Percentiles rank a stretch among this genome's conserved stretches.
phyloP scores from a whole-genome alignment of 805 yeast genomes.

The Kodamaea kakaduensis region DNA sequence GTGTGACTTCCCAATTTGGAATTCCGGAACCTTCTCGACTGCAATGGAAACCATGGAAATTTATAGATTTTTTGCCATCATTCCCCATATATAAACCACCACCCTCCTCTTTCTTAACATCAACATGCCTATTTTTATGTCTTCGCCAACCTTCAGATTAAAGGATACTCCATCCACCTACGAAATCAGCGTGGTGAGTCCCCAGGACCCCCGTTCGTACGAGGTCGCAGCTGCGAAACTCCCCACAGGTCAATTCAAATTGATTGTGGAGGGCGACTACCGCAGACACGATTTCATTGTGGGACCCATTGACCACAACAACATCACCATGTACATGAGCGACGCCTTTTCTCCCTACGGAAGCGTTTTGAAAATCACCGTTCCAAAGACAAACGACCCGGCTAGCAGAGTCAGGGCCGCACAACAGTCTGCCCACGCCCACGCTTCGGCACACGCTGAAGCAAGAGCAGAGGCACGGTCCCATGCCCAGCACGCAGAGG shows the following conservation, averaged over 20 bases:
- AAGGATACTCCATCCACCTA: constrained; percentile 2
- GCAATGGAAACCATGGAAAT: constrained; percentile 1
- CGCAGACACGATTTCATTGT: constrained; percentile 1
- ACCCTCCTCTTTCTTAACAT: neutral
- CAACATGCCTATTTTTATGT: neutral
- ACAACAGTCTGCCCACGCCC: constrained; percentile 1
- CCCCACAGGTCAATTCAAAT: constrained; percentile 1
- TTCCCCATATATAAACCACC: too few relatives aligned
- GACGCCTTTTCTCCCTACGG: constrained; percentile 2
- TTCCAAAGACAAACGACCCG: constrained; percentile 5
- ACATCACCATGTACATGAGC: constrained; percentile 4
- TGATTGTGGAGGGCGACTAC: constrained; percentile 5
- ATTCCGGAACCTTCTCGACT: constrained; percentile 1
- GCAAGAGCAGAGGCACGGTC: too few relatives aligned
- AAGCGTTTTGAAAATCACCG: constrained; percentile 2
- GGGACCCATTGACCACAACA: constrained; percentile 1
- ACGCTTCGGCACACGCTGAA: neutral
- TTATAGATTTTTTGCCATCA: too few relatives aligned
- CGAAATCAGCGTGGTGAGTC: constrained; percentile 5
- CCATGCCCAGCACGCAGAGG: too few relatives aligned
- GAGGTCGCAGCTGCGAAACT: constrained; percentile 10
- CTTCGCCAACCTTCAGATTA: constrained; percentile 3
- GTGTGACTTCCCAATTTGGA: neutral
- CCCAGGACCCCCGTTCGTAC: constrained; percentile 6
- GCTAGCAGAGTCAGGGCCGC: neutral